phyloP scores from a whole-genome alignment of 2,329 filamentous ascomycete genomes.

The Aureobasidium sp. region DNA sequence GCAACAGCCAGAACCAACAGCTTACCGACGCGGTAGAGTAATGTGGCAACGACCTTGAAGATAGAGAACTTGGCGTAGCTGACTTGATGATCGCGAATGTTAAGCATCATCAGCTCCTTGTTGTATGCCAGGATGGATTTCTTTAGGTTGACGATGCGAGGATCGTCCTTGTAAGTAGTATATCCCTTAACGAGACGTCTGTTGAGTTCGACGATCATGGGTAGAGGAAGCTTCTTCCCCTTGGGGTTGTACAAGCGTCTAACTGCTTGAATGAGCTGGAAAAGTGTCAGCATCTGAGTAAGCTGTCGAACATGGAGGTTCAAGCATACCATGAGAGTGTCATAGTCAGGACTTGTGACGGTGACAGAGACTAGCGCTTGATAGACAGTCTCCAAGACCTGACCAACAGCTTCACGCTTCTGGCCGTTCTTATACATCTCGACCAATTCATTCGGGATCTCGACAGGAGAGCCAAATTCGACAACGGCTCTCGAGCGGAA shows the following conservation, averaged over 20 bases:
- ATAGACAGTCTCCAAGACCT: conserved; percentile 87
- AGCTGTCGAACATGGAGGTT: neutral
- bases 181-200: conserved; percentile 92
- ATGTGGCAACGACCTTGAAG: conserved; percentile 75
- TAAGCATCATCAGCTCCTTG: conserved; percentile 83
- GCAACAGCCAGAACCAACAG: conserved; percentile 79
- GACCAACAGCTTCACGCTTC: conserved; percentile 86
- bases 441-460: conserved; percentile 84
- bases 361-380: conserved; percentile 89
- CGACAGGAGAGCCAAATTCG: conserved; percentile 92
- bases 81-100: conserved; percentile 94
- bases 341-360: conserved; percentile 92
- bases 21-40: conserved; percentile 85
- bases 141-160: conserved; percentile 80
- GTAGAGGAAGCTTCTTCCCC: conserved; percentile 91
- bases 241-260: conserved; percentile 94
- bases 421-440: conserved; percentile 87
- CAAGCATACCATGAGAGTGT: conserved; percentile 81
- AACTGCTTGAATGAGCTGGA: conserved; percentile 87
- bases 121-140: conserved; percentile 88
- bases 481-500: conserved; percentile 96
- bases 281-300: conserved; percentile 36
- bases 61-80: conserved; percentile 89
- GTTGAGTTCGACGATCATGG: conserved; percentile 95
- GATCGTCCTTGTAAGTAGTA: conserved; percentile 91